phyloP scores from a whole-genome alignment of 2,329 filamentous ascomycete genomes.

The Penicillium sclerotigenum region DNA sequence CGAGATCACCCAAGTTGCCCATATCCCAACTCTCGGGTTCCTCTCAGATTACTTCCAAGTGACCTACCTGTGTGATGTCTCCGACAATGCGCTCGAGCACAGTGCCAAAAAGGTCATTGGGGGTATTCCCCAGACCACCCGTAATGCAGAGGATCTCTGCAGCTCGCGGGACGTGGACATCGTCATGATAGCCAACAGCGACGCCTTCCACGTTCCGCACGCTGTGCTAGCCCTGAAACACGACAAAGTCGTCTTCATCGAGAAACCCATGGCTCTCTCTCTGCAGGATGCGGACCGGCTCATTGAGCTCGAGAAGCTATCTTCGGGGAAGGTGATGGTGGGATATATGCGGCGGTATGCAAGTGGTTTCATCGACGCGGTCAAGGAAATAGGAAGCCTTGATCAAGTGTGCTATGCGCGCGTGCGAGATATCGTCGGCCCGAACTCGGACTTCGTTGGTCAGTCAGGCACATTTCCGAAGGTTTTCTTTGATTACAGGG shows the following conservation, averaged over 20 bases:
- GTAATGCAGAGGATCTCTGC: conserved; percentile 44
- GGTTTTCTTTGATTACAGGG: conserved; percentile 43
- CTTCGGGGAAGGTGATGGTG: conserved; percentile 51
- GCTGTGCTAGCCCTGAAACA: conserved; percentile 49
- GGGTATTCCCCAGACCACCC: conserved; percentile 31
- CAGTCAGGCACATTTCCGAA: conserved; percentile 35
- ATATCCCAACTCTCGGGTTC: conserved; percentile 48
- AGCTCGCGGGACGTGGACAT: conserved; percentile 47
- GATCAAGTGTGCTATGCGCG: conserved; percentile 53
- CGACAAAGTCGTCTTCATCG: conserved; percentile 55
- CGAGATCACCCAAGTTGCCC: conserved; percentile 51
- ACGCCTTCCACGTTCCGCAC: conserved; percentile 52
- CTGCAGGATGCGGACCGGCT: conserved; percentile 46
- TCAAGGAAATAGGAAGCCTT: conserved; percentile 52
- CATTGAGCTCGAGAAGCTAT: conserved; percentile 48
- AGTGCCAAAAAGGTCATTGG: conserved; percentile 33
- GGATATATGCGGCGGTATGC: conserved; percentile 61
- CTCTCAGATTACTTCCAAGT: conserved; percentile 46
- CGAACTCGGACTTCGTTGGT: conserved; percentile 42
- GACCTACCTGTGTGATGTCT: conserved; percentile 54
- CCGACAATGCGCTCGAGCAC: conserved; percentile 40
- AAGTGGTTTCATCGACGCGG: conserved; percentile 50
- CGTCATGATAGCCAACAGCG: conserved; percentile 50
- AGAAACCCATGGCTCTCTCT: conserved; percentile 56
- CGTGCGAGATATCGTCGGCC: conserved; percentile 51